These are phyloP conservation scores for Hygrocybe punicea DNA, from an alignment of 768 basidiomycete species.

Conservation along the genomic window DNA sequence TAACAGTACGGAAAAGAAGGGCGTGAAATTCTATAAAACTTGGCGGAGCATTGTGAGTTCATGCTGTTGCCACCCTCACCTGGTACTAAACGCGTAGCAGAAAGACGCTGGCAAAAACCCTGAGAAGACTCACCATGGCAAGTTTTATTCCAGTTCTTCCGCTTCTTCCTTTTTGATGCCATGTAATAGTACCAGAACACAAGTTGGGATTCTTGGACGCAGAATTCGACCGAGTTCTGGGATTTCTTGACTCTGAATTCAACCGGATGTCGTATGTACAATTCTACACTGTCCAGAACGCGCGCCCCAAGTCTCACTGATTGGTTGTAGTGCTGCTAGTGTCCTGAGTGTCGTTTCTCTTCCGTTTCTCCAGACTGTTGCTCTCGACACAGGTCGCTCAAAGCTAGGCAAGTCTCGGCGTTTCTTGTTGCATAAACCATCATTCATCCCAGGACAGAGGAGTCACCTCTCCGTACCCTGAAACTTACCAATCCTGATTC, in stretches of 20 bases:
- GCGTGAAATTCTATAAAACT: slow-evolving; percentile 51
- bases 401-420: not conserved
- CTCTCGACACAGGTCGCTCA: not conserved
- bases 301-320: not conserved
- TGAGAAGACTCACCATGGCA: not conserved
- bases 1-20: slow-evolving; percentile 37
- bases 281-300: not conserved
- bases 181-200: slow-evolving; percentile 28
- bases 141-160: not conserved
- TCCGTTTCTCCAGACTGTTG: not conserved
- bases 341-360: slow-evolving; percentile 1
- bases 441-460: not conserved
- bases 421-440: not conserved
- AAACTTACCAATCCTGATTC: slow-evolving; percentile 1
- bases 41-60: slow-evolving; percentile 44
- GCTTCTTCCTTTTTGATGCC: not conserved
- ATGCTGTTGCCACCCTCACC: not conserved
- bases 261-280: slow-evolving; percentile 36
- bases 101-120: slow-evolving; percentile 20
- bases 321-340: slow-evolving; percentile 8
- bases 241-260: slow-evolving; percentile 43
- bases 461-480: not conserved
- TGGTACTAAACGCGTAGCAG: slow-evolving; percentile 17
- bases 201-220: slow-evolving; percentile 37
- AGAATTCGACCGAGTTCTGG: slow-evolving; percentile 42